A percentile compares a stretch with the other conserved stretches of the same genome.
Evolutionary conservation across 2,329 filamentous ascomycete genomes (phyloP).

Genomic region (Dactylellina cionopaga): DNA sequence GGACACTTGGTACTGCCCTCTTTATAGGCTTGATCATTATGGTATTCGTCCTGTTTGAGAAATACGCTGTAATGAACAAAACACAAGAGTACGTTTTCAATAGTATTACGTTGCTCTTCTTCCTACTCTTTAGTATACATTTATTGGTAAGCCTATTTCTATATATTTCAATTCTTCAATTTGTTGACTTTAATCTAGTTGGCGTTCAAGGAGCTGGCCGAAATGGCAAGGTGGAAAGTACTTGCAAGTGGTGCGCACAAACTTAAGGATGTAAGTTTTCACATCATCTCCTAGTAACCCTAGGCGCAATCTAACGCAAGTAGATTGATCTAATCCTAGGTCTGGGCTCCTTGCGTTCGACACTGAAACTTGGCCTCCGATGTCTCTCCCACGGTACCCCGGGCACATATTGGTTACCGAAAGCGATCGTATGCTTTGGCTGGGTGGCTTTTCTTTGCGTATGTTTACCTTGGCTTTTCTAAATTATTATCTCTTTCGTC

Average conservation of each 20-base stretch:
- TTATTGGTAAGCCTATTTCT: not conserved
- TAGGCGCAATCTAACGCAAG: no score
- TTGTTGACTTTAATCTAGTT: not conserved
- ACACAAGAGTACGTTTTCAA: conserved; percentile 8
- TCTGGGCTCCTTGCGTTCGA: conserved; percentile 6
- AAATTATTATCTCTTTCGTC: not conserved
- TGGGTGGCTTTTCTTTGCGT: conserved; percentile 8
- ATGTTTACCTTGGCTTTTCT: not conserved
- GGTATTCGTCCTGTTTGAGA: conserved; percentile 3
- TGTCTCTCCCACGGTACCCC: not conserved
- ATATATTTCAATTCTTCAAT: no score
- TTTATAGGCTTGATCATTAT: conserved; percentile 4
- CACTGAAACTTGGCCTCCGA: conserved; percentile 2
- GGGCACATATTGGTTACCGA: not conserved
- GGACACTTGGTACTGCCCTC: not conserved
- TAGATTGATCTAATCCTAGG: conserved; percentile 15
- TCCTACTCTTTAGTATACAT: conserved; percentile 13
- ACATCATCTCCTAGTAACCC: no score
- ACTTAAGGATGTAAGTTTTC: conserved; percentile 2
- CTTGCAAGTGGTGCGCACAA: conserved; percentile 1
- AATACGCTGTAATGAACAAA: conserved; percentile 7
- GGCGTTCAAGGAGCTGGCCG: conserved; percentile 11
- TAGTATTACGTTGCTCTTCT: not conserved
- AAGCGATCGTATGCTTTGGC: not conserved
- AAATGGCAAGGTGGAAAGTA: conserved; percentile 17